Base-by-base conservation (phyloP, 768 basidiomycete species). In the Mycena olivaceomarginata region DNA sequence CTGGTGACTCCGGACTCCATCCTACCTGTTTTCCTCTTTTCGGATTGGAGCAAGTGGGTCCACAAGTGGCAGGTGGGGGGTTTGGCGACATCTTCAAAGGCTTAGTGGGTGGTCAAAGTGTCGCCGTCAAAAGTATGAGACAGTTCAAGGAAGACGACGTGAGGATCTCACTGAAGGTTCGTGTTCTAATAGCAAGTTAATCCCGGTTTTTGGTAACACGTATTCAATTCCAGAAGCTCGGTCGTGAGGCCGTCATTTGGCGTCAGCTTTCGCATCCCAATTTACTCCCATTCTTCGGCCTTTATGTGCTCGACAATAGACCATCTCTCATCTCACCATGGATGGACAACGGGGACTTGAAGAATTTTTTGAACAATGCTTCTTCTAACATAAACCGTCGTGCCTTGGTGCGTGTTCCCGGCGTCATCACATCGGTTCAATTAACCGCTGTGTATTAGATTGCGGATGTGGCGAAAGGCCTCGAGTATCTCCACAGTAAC, bases 321-420 rank as follows among this genome's bases (percentile, higher is more conserved):
- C 65, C 40, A 4, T 67, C 15, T 40, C 51, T 67, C 4, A 18
- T 67, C 6, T 67, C 66, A 11, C 66, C 66, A 7, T 67, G 66
- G 66, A 67, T 67, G 66, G 66, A 67, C 0, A 56, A 67, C 39
- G 66, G 66, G 53, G n/a, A 56, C 53, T n/a, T 56, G n/a, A 56
- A 56, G 2, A 11, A 56, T 22, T 56, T 56, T 10, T 16, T 56
- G 1, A 22, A 15, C n/a, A 56, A n/a, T 10, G n/a, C n/a, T 56
- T 16, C n/a, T n/a, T 20, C 13, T 16, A n/a, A 22, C 2, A 12
- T 56, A 10, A n/a, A 22, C 12, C 53, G 53, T 25, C 12, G 4
- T 22, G n/a, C 53, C 12, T 22, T 56, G 53, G 53, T 22, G 9
- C 13, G 53, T 56, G 22, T 22, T 56, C 53, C n/a, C 53, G 5